Evolutionary conservation across 345 rosid species (phyloP).

Genomic region (Iberis pinnata): DNA sequence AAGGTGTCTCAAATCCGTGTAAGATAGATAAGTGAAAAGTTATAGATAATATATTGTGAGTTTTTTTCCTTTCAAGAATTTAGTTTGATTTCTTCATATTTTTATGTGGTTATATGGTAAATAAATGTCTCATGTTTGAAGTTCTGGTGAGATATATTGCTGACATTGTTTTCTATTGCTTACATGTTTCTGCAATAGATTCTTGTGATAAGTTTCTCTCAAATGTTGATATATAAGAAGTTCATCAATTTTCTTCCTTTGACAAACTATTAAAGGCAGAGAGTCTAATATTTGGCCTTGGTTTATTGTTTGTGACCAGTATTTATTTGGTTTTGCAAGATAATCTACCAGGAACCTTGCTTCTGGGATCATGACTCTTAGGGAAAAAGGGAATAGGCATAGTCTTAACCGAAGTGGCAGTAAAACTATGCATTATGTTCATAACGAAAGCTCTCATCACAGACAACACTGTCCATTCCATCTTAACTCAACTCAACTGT

Average conservation of each 20-base stretch:
- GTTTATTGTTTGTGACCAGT: no score
- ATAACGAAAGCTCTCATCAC: constrained; percentile 64
- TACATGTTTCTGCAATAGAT: constrained; percentile 5
- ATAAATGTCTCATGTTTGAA: no score
- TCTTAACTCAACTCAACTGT: constrained; percentile 58
- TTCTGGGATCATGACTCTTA: no score
- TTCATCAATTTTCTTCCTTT: no score
- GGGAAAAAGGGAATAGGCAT: no score
- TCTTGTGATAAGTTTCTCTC: no score
- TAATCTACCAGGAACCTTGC: no score
- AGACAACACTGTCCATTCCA: constrained; percentile 68
- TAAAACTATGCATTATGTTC: constrained; percentile 73
- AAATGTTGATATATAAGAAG: no score
- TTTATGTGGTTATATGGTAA: constrained; percentile 41
- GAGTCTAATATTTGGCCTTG: no score
- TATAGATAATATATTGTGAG: background rate
- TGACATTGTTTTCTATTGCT: constrained; percentile 3
- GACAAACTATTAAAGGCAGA: no score
- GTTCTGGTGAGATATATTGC: constrained; percentile 46
- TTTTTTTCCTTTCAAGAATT: constrained; percentile 14
- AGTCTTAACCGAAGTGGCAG: constrained; percentile 7
- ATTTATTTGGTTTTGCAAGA: no score
- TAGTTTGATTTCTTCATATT: constrained; percentile 41
- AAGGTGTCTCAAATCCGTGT: no score
- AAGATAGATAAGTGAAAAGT: constrained; percentile 11